Conservation (phyloP, 306 rosid species). For the Neltuma alba region DNA sequence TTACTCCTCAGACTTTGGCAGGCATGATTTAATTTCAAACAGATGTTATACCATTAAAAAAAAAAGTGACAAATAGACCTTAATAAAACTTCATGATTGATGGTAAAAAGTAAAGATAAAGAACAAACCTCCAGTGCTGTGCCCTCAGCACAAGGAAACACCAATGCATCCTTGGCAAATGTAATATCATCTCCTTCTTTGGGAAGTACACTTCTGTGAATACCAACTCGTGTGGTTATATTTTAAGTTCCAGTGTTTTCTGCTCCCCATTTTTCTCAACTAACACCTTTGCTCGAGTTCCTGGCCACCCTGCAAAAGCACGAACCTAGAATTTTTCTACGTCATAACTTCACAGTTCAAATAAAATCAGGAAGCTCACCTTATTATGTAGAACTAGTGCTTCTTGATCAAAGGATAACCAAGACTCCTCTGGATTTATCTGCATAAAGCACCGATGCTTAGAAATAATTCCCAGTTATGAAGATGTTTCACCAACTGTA, state of each 20-base stretch:
- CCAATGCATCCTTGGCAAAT: slow-evolving; percentile 60
- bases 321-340: slow-evolving; percentile 75
- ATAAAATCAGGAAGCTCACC: slow-evolving; percentile 52
- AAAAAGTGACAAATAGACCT: neutral
- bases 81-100: slow-evolving; percentile 28
- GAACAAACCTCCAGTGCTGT: slow-evolving; percentile 77
- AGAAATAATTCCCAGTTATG: slow-evolving; percentile 24
- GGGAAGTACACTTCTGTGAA: slow-evolving; percentile 39
- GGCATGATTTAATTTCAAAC: slow-evolving; percentile 9
- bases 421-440: slow-evolving; percentile 81
- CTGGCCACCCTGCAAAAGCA: slow-evolving; percentile 99
- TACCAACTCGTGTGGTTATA: slow-evolving; percentile 69
- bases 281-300: slow-evolving; percentile 77
- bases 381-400: slow-evolving; percentile 76
- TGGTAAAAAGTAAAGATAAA: slow-evolving; percentile 7
- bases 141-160: slow-evolving; percentile 68
- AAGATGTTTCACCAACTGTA: slow-evolving; percentile 22
- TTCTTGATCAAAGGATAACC: slow-evolving; percentile 81
- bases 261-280: slow-evolving; percentile 52
- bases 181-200: slow-evolving; percentile 55
- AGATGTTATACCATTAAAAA: neutral
- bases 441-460: slow-evolving; percentile 43
- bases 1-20: neutral
- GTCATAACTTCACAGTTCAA: slow-evolving; percentile 49
- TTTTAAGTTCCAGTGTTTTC: slow-evolving; percentile 69